Conservation (phyloP, 257 asterid genomes). For the Ehretia macrophylla region DNA sequence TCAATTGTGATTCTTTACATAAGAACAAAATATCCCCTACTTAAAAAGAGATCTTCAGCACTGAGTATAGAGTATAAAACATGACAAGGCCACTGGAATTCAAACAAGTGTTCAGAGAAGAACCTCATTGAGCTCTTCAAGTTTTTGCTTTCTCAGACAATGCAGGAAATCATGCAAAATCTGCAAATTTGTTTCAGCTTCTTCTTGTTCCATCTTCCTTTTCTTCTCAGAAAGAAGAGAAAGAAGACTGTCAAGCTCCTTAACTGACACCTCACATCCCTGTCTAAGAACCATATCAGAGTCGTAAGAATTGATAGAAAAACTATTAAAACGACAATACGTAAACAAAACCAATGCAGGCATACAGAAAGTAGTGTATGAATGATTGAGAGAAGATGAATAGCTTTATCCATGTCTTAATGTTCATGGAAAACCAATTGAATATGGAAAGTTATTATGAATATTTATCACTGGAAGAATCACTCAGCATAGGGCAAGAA, state of each 20-base stretch:
- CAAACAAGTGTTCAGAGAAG: constrained; percentile 19
- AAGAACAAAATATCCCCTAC: too few species aligned
- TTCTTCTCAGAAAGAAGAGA: constrained; percentile 77
- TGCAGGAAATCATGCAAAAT: constrained; percentile 73
- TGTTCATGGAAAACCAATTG: background rate
- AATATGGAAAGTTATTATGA: background rate
- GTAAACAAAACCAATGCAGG: too few species aligned
- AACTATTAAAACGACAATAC: background rate
- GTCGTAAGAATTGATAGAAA: constrained; percentile 11
- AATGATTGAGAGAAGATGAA: too few species aligned
- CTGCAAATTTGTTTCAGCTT: constrained; percentile 80
- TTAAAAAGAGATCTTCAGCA: background rate
- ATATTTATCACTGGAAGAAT: background rate
- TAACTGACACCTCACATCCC: constrained; percentile 85
- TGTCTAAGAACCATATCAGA: constrained; percentile 50
- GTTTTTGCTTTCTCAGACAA: constrained; percentile 65
- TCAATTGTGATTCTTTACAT: too few species aligned
- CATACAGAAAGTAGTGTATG: background rate
- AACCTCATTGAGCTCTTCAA: constrained; percentile 90
- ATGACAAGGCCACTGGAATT: constrained; percentile 6
- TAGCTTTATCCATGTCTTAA: background rate
- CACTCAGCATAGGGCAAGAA: background rate
- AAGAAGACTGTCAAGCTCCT: constrained; percentile 73
- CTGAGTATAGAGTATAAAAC: background rate
- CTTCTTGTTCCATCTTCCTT: constrained; percentile 90